A percentile compares a stretch with the other conserved stretches of the same genome.
phyloP scores from a whole-genome alignment of 768 basidiomycete genomes.

The Boletus rufocinnamomeus region DNA sequence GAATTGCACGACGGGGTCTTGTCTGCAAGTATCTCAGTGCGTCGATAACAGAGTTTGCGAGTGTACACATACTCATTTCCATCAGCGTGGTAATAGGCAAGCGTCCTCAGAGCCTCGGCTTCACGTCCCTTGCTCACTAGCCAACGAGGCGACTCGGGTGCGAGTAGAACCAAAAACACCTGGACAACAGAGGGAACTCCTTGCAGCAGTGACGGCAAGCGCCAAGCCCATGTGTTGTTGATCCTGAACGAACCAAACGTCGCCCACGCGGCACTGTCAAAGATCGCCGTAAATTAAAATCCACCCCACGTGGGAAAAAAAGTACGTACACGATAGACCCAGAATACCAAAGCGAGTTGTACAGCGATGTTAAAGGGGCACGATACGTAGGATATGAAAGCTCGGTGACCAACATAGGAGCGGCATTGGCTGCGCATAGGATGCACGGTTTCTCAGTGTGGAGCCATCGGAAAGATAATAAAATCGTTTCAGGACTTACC shows the following conservation, averaged over 20 bases:
- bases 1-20: slow-evolving; percentile 68
- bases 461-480: background rate
- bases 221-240: slow-evolving; percentile 72
- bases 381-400: slow-evolving; percentile 82
- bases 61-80: slow-evolving; percentile 53
- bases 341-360: slow-evolving; percentile 88
- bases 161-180: slow-evolving; percentile 63
- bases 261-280: slow-evolving; percentile 68
- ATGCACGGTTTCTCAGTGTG: background rate
- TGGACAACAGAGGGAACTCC: slow-evolving; percentile 69
- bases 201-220: slow-evolving; percentile 75
- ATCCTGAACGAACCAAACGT: slow-evolving; percentile 81
- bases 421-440: slow-evolving; percentile 53
- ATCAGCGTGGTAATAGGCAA: slow-evolving; percentile 84
- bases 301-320: background rate
- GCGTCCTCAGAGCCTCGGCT: slow-evolving; percentile 60
- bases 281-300: background rate
- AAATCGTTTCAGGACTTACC: slow-evolving; percentile 35
- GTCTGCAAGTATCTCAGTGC: slow-evolving; percentile 29
- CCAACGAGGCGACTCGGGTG: slow-evolving; percentile 85
- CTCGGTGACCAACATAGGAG: slow-evolving; percentile 83
- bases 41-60: background rate
- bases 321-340: slow-evolving; percentile 68
- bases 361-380: slow-evolving; percentile 71
- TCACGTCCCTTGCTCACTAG: slow-evolving; percentile 74